phyloP scores from a whole-genome alignment of 768 basidiomycete genomes.

The Lentinus brumalis region DNA sequence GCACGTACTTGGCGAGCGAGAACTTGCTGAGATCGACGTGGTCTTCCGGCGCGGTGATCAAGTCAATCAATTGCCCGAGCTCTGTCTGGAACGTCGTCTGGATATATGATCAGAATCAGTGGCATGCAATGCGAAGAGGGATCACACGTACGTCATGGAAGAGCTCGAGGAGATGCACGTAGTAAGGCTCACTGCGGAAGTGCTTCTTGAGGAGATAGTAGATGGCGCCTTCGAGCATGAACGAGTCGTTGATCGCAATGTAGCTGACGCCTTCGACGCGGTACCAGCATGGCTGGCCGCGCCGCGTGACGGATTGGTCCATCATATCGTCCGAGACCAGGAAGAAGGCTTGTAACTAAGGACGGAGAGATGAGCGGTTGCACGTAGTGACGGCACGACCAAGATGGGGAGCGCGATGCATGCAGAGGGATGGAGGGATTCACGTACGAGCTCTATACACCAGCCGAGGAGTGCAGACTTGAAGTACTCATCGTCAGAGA shows the following conservation, averaged over 20 bases:
- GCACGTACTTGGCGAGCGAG: constrained; percentile 73
- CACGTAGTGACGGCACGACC: no score
- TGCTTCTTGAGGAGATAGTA: constrained; percentile 87
- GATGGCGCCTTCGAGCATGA: constrained; percentile 95
- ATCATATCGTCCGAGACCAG: constrained; percentile 97
- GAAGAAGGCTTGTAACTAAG: constrained; percentile 86
- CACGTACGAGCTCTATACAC: constrained; percentile 92
- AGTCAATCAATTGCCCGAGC: constrained; percentile 93
- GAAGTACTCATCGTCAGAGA: constrained; percentile 86
- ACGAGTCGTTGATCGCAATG: constrained; percentile 94
- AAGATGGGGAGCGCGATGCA: not conserved
- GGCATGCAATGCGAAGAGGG: not conserved
- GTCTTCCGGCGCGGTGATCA: constrained; percentile 94
- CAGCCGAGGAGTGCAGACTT: constrained; percentile 89
- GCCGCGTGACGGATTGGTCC: constrained; percentile 91
- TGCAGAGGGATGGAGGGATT: not conserved
- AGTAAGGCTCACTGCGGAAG: constrained; percentile 79
- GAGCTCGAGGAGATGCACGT: constrained; percentile 86
- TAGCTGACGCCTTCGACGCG: constrained; percentile 65
- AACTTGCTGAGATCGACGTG: constrained; percentile 85
- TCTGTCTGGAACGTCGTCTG: constrained; percentile 85
- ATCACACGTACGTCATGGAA: constrained; percentile 73
- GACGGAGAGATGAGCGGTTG: not conserved
- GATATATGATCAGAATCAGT: not conserved
- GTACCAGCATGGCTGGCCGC: constrained; percentile 97